Conservation (phyloP, 2,329 filamentous ascomycete genomes). For the Lachnellula subtilissima region DNA sequence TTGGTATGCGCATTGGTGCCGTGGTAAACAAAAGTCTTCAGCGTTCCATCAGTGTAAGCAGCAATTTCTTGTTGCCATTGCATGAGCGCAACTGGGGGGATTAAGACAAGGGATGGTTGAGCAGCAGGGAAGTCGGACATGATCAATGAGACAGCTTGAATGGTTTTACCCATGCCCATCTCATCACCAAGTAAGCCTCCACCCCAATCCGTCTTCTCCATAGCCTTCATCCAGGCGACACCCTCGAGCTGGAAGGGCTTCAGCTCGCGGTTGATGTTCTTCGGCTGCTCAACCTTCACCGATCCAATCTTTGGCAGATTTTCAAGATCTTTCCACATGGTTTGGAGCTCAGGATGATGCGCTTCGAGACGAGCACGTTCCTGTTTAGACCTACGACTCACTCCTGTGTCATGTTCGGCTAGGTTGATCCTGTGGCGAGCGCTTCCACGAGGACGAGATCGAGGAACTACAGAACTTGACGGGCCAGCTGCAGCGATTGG, state of each 20-base stretch:
- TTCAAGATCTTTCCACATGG: slow-evolving; percentile 80
- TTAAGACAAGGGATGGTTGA: slow-evolving; percentile 78
- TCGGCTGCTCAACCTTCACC: slow-evolving; percentile 64
- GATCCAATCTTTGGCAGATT: slow-evolving; percentile 61
- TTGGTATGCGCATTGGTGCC: slow-evolving; percentile 82
- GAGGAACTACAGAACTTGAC: background rate
- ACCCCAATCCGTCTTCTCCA: slow-evolving; percentile 80
- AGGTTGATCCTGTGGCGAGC: slow-evolving; percentile 12
- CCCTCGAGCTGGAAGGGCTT: slow-evolving; percentile 95
- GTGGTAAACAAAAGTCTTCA: slow-evolving; percentile 89
- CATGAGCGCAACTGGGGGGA: slow-evolving; percentile 90
- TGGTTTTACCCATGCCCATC: slow-evolving; percentile 98
- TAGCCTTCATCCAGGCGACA: slow-evolving; percentile 87
- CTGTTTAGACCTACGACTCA: slow-evolving; percentile 33
- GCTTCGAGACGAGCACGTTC: slow-evolving; percentile 65
- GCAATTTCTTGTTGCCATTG: slow-evolving; percentile 86
- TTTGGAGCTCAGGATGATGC: slow-evolving; percentile 71
- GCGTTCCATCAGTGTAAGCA: slow-evolving; percentile 76
- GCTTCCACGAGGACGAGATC: background rate
- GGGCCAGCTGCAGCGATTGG: background rate
- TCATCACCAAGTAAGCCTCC: slow-evolving; percentile 92
- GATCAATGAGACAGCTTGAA: slow-evolving; percentile 93
- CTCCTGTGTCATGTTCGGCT: slow-evolving; percentile 34
- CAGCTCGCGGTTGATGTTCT: slow-evolving; percentile 72
- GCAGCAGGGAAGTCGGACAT: slow-evolving; percentile 94